Conservation (phyloP, 2,329 filamentous ascomycete genomes). For the Emericellopsis cladophorae region DNA sequence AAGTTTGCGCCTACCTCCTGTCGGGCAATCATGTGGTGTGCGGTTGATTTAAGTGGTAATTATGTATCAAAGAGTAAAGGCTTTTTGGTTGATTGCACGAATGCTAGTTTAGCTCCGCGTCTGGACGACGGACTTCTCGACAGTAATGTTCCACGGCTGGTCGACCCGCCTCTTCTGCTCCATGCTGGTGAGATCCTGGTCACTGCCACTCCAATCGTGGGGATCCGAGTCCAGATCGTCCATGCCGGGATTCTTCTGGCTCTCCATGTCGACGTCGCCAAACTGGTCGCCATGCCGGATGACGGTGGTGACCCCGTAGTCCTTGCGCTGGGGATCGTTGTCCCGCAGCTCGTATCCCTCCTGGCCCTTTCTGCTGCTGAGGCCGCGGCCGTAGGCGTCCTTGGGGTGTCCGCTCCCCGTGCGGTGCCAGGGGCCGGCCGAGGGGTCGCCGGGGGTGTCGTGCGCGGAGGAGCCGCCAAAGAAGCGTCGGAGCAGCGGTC, state of each 20-base stretch:
- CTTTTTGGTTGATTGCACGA: no score
- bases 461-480: constrained; percentile 7
- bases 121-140: constrained; percentile 11
- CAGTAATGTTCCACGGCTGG: constrained; percentile 9
- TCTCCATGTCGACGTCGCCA: not conserved
- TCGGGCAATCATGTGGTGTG: no score
- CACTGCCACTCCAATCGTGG: constrained; percentile 10
- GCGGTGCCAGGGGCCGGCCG: constrained; percentile 8
- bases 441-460: constrained; percentile 5
- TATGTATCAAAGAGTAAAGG: no score
- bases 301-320: constrained; percentile 10
- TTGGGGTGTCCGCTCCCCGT: constrained; percentile 4
- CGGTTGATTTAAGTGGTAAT: no score
- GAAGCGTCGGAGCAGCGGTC: constrained; percentile 17
- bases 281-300: constrained; percentile 7
- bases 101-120: constrained; percentile 3
- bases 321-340: constrained; percentile 1
- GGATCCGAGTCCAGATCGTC: constrained; percentile 2
- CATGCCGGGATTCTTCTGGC: constrained; percentile 4
- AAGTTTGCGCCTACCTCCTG: no score
- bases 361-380: not conserved
- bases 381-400: no score
- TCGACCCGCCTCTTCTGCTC: no score
- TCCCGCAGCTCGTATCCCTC: constrained; percentile 6
- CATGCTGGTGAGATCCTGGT: constrained; percentile 7